phyloP scores from a whole-genome alignment of 2,329 filamentous ascomycete genomes.

The Exophiala sp. region DNA sequence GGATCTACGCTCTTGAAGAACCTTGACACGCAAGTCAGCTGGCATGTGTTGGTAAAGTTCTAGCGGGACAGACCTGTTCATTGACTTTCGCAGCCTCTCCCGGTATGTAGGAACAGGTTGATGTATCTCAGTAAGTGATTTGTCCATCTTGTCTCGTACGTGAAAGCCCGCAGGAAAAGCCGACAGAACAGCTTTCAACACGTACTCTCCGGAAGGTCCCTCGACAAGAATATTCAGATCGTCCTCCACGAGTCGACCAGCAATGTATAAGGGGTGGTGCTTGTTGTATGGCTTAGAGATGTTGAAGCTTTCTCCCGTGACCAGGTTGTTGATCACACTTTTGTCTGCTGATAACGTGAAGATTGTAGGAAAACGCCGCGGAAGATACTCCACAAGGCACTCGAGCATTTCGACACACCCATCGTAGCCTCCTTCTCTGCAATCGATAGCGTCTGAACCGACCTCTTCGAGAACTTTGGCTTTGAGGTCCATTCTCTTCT shows the following conservation, averaged over 20 bases:
- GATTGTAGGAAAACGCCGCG: background rate
- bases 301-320: background rate
- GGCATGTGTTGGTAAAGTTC: too few species aligned
- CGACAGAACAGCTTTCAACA: constrained; percentile 16
- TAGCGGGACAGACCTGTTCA: background rate
- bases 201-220: constrained; percentile 5
- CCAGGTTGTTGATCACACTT: background rate
- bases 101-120: constrained; percentile 23
- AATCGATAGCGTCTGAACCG: background rate
- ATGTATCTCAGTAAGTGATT: constrained; percentile 26
- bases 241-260: background rate
- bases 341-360: background rate
- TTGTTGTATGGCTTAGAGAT: background rate
- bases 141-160: constrained; percentile 10
- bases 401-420: background rate
- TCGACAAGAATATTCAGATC: background rate
- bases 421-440: background rate
- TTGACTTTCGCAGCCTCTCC: constrained; percentile 4
- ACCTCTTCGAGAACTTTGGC: background rate
- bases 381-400: background rate
- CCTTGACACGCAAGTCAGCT: background rate
- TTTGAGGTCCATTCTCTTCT: background rate
- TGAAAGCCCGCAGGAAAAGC: constrained; percentile 15
- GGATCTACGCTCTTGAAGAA: background rate
- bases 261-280: background rate